A percentile compares a stretch with the other conserved stretches of the same genome.
Evolutionary conservation across 306 rosid genomes (phyloP).

Genomic region (Benincasa hispida): DNA sequence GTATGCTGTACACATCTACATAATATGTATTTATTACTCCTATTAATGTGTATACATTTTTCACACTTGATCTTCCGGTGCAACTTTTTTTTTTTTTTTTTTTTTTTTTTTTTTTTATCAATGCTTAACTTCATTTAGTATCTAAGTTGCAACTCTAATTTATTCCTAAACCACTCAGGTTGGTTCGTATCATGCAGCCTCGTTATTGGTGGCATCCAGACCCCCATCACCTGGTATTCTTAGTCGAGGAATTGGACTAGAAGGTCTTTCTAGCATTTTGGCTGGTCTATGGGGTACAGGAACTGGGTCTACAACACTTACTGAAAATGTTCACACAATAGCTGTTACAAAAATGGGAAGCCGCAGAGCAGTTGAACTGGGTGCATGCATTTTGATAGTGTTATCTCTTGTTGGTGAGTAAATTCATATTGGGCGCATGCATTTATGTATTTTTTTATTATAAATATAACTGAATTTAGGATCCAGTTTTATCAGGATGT

Average conservation of each 20-base stretch:
- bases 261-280: conserved; percentile 82
- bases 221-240: conserved; percentile 95
- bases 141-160: conserved; percentile 10
- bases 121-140: conserved; percentile 5
- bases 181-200: conserved; percentile 95
- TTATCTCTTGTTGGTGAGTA: conserved; percentile 83
- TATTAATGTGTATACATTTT: neutral
- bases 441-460: neutral
- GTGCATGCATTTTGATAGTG: conserved; percentile 70
- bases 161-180: conserved; percentile 42
- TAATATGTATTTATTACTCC: neutral
- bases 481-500: neutral
- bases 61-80: neutral
- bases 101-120: neutral
- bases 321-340: conserved; percentile 93
- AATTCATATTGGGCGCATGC: neutral
- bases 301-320: conserved; percentile 79
- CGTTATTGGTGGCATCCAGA: conserved; percentile 90
- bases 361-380: conserved; percentile 88
- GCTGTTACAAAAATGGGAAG: conserved; percentile 99
- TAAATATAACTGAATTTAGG: neutral
- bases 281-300: conserved; percentile 99
- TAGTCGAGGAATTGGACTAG: conserved; percentile 94
- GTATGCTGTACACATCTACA: neutral
- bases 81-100: neutral